phyloP scores from a whole-genome alignment of 2,329 filamentous ascomycete genomes.

The Geosmithia morbida region DNA sequence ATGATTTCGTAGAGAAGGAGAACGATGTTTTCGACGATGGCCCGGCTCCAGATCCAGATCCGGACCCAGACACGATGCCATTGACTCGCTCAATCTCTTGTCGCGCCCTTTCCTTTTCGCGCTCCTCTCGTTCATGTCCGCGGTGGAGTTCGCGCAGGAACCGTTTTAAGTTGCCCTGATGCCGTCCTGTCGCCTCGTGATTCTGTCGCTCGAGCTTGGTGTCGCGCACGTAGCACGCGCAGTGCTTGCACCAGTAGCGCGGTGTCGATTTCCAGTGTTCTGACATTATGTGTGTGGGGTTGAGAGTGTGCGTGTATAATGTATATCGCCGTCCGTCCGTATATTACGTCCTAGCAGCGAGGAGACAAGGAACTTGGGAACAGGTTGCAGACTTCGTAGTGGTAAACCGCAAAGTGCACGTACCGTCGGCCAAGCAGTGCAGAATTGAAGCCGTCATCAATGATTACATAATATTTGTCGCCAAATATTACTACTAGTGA shows the following conservation, averaged over 20 bases:
- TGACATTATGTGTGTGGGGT: conserved; percentile 70
- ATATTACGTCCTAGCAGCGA: neutral
- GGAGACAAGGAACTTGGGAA: neutral
- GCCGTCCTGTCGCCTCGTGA: conserved; percentile 75
- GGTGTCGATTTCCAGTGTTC: conserved; percentile 99
- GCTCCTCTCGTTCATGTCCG: conserved; percentile 63
- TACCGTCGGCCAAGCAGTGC: neutral
- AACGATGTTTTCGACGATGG: conserved; percentile 1
- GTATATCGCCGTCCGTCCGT: neutral
- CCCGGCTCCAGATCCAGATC: conserved; percentile 21
- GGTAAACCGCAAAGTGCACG: neutral
- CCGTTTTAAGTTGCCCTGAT: conserved; percentile 76
- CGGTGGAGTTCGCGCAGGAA: conserved; percentile 83
- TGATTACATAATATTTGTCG: neutral
- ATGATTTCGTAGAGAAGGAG: neutral
- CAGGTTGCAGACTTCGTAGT: neutral
- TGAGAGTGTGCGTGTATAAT: no score
- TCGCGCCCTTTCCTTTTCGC: conserved; percentile 69
- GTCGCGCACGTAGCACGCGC: conserved; percentile 78
- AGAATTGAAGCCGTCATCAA: neutral
- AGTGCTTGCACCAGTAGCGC: conserved; percentile 98
- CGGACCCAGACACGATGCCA: conserved; percentile 46
- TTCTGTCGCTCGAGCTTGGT: conserved; percentile 80
- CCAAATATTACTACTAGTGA: neutral
- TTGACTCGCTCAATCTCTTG: conserved; percentile 78